A percentile compares a stretch with the other conserved stretches of the same genome.
phyloP scores from a whole-genome alignment of 2,329 filamentous ascomycete genomes.

The Penicillium sp. region DNA sequence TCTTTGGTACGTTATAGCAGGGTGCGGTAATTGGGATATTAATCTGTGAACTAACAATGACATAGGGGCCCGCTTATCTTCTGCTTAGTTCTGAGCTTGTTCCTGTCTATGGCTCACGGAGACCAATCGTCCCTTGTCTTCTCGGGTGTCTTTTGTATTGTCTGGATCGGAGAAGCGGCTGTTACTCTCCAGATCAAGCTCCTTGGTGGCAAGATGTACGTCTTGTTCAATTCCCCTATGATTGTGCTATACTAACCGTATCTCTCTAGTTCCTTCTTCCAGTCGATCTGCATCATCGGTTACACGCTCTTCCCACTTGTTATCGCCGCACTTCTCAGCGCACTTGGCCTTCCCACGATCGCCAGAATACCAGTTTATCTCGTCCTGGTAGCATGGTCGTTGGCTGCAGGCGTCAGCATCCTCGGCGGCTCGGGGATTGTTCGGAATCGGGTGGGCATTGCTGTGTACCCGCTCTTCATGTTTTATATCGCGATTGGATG shows the following conservation, averaged over 20 bases:
- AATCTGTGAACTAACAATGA: constrained; percentile 1
- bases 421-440: constrained; percentile 92
- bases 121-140: constrained; percentile 87
- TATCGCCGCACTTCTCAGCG: constrained; percentile 83
- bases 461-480: constrained; percentile 89
- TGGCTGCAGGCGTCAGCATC: constrained; percentile 94
- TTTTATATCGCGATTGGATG: constrained; percentile 93
- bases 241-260: constrained; percentile 16
- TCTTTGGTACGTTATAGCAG: constrained; percentile 58
- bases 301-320: constrained; percentile 97
- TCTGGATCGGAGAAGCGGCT: constrained; percentile 94
- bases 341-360: constrained; percentile 71
- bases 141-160: constrained; percentile 90
- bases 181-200: constrained; percentile 98
- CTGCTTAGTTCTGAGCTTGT: constrained; percentile 78
- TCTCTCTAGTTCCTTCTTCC: constrained; percentile 79
- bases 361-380: constrained; percentile 86
- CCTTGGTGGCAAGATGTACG: constrained; percentile 93
- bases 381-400: constrained; percentile 81
- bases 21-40: background rate
- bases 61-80: constrained; percentile 83
- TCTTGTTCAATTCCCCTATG: constrained; percentile 19
- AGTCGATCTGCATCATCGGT: constrained; percentile 95
- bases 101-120: constrained; percentile 74
- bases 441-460: constrained; percentile 87